Conservation (phyloP, 805 yeast species). For the Grigorovia jiainica region DNA sequence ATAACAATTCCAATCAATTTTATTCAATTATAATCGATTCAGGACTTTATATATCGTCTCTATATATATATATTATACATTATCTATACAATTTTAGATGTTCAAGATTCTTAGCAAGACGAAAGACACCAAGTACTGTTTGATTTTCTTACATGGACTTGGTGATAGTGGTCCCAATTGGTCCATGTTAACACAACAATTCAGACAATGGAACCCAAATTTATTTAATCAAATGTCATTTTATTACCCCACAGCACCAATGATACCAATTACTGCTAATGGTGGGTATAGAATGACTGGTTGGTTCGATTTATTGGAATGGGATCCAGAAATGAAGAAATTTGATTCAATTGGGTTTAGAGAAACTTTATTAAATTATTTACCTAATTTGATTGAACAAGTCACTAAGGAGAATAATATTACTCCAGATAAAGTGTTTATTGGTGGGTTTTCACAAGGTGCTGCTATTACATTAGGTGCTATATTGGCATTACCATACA, state of each 20-base stretch:
- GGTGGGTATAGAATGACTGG: constrained; percentile 63
- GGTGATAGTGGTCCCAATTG: constrained; percentile 91
- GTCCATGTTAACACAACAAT: constrained; percentile 66
- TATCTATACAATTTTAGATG: too few relatives aligned
- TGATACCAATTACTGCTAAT: constrained; percentile 55
- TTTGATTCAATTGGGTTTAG: constrained; percentile 48
- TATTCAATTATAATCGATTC: too few relatives aligned
- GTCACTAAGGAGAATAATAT: constrained; percentile 48
- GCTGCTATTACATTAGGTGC: constrained; percentile 68
- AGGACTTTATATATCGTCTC: too few relatives aligned
- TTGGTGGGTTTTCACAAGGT: constrained; percentile 97
- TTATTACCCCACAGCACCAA: constrained; percentile 88
- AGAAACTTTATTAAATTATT: constrained; percentile 26
- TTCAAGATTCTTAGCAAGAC: constrained; percentile 26
- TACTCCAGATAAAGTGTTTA: constrained; percentile 56
- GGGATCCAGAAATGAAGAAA: constrained; percentile 36
- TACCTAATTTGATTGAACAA: constrained; percentile 38
- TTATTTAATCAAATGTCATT: constrained; percentile 52
- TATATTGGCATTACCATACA: constrained; percentile 42
- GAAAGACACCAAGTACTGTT: constrained; percentile 45
- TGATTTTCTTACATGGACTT: constrained; percentile 78
- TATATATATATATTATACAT: too few relatives aligned
- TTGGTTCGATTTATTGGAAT: constrained; percentile 73
- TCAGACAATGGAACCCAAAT: constrained; percentile 30
- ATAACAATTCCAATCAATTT: too few relatives aligned